Evolutionary conservation across 208 protist genomes (phyloP).

Genomic region (Trypanosoma melophagium): DNA sequence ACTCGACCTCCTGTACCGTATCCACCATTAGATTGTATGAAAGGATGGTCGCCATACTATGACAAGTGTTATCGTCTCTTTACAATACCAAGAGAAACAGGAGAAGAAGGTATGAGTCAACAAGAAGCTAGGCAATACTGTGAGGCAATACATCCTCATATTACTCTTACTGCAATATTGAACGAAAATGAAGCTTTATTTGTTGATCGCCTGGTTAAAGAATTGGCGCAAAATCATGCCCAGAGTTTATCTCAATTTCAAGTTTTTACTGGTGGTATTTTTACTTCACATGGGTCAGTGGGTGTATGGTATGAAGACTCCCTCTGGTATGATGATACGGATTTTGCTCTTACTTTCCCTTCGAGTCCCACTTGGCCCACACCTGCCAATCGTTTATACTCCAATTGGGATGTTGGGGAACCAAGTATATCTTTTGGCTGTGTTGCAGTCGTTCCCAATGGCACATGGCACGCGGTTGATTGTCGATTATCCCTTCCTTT

Average conservation of each 20-base stretch:
- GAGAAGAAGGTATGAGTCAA: slow-evolving; percentile 37
- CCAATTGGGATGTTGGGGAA: slow-evolving; percentile 45
- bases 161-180: slow-evolving; percentile 49
- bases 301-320: slow-evolving; percentile 54
- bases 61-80: slow-evolving; percentile 59
- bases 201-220: slow-evolving; percentile 27
- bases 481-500: slow-evolving; percentile 54
- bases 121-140: slow-evolving; percentile 36
- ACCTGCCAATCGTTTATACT: slow-evolving; percentile 38
- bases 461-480: slow-evolving; percentile 45
- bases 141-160: slow-evolving; percentile 40
- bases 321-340: slow-evolving; percentile 38
- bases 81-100: slow-evolving; percentile 30
- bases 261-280: slow-evolving; percentile 55
- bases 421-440: slow-evolving; percentile 47
- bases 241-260: neutral
- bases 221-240: neutral
- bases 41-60: slow-evolving; percentile 41
- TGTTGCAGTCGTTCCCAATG: slow-evolving; percentile 7
- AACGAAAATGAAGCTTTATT: slow-evolving; percentile 40
- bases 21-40: slow-evolving; percentile 40
- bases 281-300: slow-evolving; percentile 41
- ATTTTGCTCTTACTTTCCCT: slow-evolving; percentile 26
- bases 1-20: slow-evolving; percentile 34
- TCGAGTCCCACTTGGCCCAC: slow-evolving; percentile 72